Base-by-base conservation (phyloP, 139 green algal genomes). In the Chlamydomonas applanata region DNA sequence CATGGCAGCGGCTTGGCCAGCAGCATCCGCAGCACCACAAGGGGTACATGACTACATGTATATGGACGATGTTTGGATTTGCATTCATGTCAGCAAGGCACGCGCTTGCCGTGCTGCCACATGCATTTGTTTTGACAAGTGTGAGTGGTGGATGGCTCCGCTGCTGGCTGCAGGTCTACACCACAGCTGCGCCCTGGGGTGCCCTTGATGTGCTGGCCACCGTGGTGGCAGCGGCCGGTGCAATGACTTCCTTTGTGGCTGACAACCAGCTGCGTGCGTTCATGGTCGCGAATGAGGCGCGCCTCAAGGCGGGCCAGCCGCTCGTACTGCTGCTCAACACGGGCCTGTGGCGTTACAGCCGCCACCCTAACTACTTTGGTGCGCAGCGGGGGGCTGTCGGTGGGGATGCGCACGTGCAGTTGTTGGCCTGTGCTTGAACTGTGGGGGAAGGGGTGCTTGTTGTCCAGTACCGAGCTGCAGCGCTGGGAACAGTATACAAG, bases 341-440 rank as follows among this genome's bases (percentile, higher is more conserved):
- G 81, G 92, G 92, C 3, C 71, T 97, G 74, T 97, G 91, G 91
- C 64, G 44, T 27, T 89, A 85, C 78, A 88, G 74, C 11, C 86
- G 92, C 5, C 92, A 97, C 71, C 92, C 92, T 7, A 97, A 97
- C 77, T 94, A 95, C 77, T 94, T 96, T 72, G 91, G 91, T 9
- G 91, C 94, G 81, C 87, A 92, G 74, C 34, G 90, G 34, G 73
- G 64, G 64, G 46, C 14, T 56, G 14, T 56, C 46, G 14, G 46
- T 56, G 14, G 14, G 46, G 14, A 56, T 17, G 14, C 46, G 14
- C 46, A 14, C 46, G 14, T 17, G 14, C 14, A 56, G 14, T 17
- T 56, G 14, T 14, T 24, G 14, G 46, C 14, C 46, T 24, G 14
- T 24, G 17, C 46, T 56, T 17, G 14, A 56, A 24, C 46, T 24